Percentiles rank a stretch among this genome's conserved stretches.
phyloP scores from a whole-genome alignment of 331 rosid genomes.

The Spiraea crenata region DNA sequence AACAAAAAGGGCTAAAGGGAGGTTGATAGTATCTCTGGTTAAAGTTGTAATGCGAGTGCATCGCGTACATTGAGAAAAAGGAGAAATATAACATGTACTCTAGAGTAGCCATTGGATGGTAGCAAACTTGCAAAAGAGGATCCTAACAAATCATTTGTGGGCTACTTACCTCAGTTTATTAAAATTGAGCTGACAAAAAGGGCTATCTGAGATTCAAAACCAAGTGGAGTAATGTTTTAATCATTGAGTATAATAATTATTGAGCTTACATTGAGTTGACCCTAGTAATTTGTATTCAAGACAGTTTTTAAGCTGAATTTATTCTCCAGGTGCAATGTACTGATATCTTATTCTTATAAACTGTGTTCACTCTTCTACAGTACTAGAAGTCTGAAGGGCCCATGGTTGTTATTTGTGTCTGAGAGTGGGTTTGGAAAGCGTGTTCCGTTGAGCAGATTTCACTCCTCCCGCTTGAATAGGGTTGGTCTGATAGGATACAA shows the following conservation, averaged over 20 bases:
- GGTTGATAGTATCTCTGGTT: too few relatives aligned
- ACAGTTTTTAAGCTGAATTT: neutral
- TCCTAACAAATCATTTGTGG: neutral
- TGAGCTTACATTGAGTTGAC: neutral
- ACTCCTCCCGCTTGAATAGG: constrained; percentile 65
- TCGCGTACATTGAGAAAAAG: too few relatives aligned
- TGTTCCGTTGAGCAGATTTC: constrained; percentile 84
- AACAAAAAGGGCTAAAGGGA: too few relatives aligned
- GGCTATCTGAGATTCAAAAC: neutral
- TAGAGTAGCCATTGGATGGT: neutral
- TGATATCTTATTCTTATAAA: neutral
- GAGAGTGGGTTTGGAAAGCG: constrained; percentile 95
- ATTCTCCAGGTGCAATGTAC: neutral
- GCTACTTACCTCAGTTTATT: neutral
- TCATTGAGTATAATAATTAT: neutral
- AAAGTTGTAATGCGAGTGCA: too few relatives aligned
- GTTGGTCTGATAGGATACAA: constrained; percentile 95
- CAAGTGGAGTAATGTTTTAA: neutral
- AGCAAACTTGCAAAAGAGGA: neutral
- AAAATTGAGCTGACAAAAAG: neutral
- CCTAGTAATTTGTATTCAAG: neutral
- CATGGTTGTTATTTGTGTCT: constrained; percentile 94
- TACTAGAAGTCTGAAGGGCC: constrained; percentile 53
- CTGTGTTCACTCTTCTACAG: constrained; percentile 29
- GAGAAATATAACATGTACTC: too few relatives aligned